phyloP scores from a whole-genome alignment of 1,284 basidiomycete species.

The Leccinum fuscescens region DNA sequence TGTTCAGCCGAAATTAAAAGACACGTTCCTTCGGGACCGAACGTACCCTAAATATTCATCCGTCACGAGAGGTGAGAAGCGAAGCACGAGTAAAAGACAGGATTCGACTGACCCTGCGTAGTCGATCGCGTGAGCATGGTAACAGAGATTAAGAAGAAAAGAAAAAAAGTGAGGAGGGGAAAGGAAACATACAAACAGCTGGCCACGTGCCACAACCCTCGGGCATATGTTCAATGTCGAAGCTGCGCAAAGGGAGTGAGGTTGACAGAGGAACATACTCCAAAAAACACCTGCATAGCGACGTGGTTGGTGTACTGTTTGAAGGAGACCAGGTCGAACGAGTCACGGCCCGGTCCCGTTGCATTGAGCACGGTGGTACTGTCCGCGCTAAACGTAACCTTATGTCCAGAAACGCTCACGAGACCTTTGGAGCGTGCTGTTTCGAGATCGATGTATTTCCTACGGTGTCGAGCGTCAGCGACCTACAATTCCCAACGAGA shows the following conservation, averaged over 20 bases:
- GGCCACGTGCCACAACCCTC: conserved; percentile 42
- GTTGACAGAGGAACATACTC: neutral
- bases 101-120: conserved; percentile 22
- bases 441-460: conserved; percentile 15
- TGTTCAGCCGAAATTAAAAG: neutral
- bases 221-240: conserved; percentile 40
- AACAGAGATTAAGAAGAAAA: neutral
- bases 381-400: conserved; percentile 22
- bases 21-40: neutral
- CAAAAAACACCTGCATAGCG: conserved; percentile 28
- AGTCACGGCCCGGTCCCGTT: conserved; percentile 35
- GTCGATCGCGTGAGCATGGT: neutral
- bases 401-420: conserved; percentile 12
- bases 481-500: neutral
- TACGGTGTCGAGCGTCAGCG: neutral
- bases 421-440: conserved; percentile 18
- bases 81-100: neutral
- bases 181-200: conserved; percentile 27
- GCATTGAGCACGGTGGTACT: conserved; percentile 19
- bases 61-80: conserved; percentile 4
- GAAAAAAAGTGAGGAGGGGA: neutral
- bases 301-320: conserved; percentile 34
- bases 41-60: conserved; percentile 13
- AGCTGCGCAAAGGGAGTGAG: conserved; percentile 20
- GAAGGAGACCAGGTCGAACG: conserved; percentile 35